These are phyloP conservation scores for Trametes versicolor DNA, from an alignment of 1,284 basidiomycete genomes.

Conservation along the genomic window DNA sequence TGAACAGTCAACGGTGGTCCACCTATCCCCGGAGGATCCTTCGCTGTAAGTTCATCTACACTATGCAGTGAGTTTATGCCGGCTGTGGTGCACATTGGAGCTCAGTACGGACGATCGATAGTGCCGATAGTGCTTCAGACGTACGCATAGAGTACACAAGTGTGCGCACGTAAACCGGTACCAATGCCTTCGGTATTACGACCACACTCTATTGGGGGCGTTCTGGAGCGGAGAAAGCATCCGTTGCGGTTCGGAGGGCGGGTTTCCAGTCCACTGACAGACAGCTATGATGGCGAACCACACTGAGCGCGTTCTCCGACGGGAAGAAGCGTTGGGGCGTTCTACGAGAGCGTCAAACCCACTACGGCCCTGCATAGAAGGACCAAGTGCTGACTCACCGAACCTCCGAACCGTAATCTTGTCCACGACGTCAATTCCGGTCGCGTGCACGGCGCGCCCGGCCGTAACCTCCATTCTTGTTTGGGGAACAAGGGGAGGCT, in stretches of 20 bases:
- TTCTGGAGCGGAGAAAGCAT: neutral
- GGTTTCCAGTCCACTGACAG: neutral
- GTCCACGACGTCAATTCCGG: neutral
- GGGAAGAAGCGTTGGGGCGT: slow-evolving; percentile 9
- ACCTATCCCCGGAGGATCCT: neutral
- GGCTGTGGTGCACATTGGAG: too few species aligned
- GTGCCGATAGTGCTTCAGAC: too few species aligned
- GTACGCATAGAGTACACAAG: too few species aligned
- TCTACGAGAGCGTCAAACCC: slow-evolving; percentile 3
- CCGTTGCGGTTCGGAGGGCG: slow-evolving; percentile 2
- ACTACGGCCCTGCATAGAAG: slow-evolving; percentile 9
- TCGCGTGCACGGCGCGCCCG: neutral
- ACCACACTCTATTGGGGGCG: neutral
- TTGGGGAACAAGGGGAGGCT: neutral
- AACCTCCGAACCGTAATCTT: neutral
- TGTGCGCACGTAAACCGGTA: neutral
- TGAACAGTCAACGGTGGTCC: neutral
- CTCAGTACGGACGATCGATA: too few species aligned
- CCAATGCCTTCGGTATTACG: neutral
- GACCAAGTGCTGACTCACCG: slow-evolving; percentile 6
- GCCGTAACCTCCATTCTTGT: neutral
- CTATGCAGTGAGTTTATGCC: too few species aligned
- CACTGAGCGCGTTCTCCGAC: neutral
- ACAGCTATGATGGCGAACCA: neutral
- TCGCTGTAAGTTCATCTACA: too few species aligned